phyloP scores from a whole-genome alignment of 73 alveolate species.

The Diophrys appendiculata region DNA sequence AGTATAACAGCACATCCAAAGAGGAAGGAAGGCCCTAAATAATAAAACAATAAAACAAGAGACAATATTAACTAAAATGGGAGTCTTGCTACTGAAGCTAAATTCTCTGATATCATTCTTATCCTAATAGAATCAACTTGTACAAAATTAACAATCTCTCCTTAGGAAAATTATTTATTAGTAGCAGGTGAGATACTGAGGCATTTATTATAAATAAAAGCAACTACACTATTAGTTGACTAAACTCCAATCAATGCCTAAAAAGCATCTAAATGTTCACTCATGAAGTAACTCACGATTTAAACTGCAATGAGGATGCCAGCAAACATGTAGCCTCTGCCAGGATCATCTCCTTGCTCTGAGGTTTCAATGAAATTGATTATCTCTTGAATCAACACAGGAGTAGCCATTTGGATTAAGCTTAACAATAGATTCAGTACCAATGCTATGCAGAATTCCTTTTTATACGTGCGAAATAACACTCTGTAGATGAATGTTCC shows the following conservation, averaged over 20 bases:
- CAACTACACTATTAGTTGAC: conserved; percentile 34
- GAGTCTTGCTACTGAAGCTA: conserved; percentile 31
- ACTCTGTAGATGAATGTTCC: neutral
- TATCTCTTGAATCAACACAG: conserved; percentile 6
- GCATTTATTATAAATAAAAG: conserved; percentile 41
- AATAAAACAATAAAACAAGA: conserved; percentile 45
- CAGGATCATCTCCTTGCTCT: neutral
- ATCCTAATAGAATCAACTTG: conserved; percentile 53
- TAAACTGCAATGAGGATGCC: neutral
- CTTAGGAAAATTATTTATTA: conserved; percentile 52
- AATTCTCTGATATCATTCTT: conserved; percentile 32
- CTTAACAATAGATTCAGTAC: neutral
- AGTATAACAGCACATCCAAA: conserved; percentile 45
- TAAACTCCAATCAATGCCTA: conserved; percentile 43
- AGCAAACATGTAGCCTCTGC: conserved; percentile 6
- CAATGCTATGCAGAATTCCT: neutral
- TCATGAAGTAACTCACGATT: neutral
- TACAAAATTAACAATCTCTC: conserved; percentile 58
- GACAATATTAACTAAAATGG: conserved; percentile 35
- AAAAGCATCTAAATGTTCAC: conserved; percentile 32
- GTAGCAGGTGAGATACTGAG: conserved; percentile 55
- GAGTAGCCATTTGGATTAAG: neutral
- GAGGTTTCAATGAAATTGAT: conserved; percentile 4
- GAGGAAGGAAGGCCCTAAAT: conserved; percentile 42
- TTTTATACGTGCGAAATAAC: neutral